These are phyloP conservation scores for Neoboletus subvelutipes DNA, from an alignment of 768 basidiomycete species.

Conservation along the genomic window DNA sequence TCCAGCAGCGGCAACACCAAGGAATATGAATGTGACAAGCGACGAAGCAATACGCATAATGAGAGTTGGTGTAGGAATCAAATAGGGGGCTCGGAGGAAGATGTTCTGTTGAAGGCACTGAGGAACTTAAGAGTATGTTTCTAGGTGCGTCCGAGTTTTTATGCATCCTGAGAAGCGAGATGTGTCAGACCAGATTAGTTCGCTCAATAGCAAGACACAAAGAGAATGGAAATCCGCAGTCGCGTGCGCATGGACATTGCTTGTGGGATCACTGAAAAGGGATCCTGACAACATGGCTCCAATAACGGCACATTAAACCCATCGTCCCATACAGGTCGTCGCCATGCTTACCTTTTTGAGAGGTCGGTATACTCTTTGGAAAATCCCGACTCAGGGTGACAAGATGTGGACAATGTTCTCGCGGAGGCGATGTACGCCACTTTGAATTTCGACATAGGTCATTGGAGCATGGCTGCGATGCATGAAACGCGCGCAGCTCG, in stretches of 20 bases:
- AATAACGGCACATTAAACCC: not conserved
- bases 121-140: not conserved
- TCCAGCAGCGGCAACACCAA: conserved; percentile 6
- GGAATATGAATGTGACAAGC: conserved; percentile 2
- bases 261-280: not conserved
- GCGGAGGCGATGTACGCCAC: not conserved
- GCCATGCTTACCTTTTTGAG: not conserved
- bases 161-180: conserved; percentile 1
- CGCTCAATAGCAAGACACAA: not conserved
- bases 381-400: not conserved
- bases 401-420: not conserved
- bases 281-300: not conserved
- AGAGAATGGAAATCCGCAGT: conserved; percentile 9
- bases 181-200: not conserved
- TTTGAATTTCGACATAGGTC: not conserved
- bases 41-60: conserved; percentile 11
- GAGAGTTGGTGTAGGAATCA: not conserved
- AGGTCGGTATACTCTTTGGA: not conserved
- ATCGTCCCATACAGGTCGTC: not conserved
- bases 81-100: not conserved
- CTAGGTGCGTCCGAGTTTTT: not conserved
- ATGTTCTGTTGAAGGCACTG: not conserved
- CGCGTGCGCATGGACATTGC: not conserved
- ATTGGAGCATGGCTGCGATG: not conserved
- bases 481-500: not conserved